Evolutionary conservation across 1,284 basidiomycete species (phyloP).

Genomic region (Ustilago loliicola): DNA sequence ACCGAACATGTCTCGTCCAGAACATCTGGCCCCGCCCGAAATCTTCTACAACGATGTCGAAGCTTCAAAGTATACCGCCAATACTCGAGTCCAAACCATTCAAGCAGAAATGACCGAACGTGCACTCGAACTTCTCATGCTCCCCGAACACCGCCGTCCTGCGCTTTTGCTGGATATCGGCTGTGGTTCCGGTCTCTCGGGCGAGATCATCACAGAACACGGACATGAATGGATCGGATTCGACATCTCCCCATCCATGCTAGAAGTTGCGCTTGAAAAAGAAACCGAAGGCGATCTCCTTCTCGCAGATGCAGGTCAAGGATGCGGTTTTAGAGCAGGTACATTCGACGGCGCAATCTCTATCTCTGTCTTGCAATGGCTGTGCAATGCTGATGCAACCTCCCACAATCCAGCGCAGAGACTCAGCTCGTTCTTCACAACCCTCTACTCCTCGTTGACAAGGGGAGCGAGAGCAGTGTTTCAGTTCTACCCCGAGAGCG

Average conservation of each 20-base stretch:
- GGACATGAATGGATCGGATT: slow-evolving; percentile 95
- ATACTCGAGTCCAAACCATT: slow-evolving; percentile 90
- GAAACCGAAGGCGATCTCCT: slow-evolving; percentile 69
- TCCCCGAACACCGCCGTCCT: slow-evolving; percentile 74
- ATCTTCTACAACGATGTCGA: slow-evolving; percentile 97
- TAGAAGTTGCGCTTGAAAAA: slow-evolving; percentile 68
- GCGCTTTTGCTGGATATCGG: slow-evolving; percentile 90
- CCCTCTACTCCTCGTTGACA: slow-evolving; percentile 89
- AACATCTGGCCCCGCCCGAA: slow-evolving; percentile 94
- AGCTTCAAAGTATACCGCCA: slow-evolving; percentile 92
- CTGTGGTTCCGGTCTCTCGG: slow-evolving; percentile 97
- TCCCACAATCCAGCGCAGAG: slow-evolving; percentile 93
- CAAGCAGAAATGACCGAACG: slow-evolving; percentile 98
- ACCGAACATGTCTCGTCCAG: slow-evolving; percentile 88
- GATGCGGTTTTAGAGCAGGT: slow-evolving; percentile 85
- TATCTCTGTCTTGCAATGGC: slow-evolving; percentile 98
- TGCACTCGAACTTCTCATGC: slow-evolving; percentile 88
- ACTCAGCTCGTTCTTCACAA: slow-evolving; percentile 93
- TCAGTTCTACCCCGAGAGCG: slow-evolving; percentile 70
- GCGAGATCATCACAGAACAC: slow-evolving; percentile 94
- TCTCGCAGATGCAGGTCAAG: slow-evolving; percentile 72
- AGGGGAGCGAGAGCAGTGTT: slow-evolving; percentile 94
- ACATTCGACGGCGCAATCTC: slow-evolving; percentile 98
- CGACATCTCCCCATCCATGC: slow-evolving; percentile 96
- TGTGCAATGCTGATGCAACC: slow-evolving; percentile 94